A percentile compares a stretch with the other conserved stretches of the same genome.
These are phyloP conservation scores for Fusarium secorum DNA, from an alignment of 2,329 filamentous ascomycete species.

Conservation along the genomic window DNA sequence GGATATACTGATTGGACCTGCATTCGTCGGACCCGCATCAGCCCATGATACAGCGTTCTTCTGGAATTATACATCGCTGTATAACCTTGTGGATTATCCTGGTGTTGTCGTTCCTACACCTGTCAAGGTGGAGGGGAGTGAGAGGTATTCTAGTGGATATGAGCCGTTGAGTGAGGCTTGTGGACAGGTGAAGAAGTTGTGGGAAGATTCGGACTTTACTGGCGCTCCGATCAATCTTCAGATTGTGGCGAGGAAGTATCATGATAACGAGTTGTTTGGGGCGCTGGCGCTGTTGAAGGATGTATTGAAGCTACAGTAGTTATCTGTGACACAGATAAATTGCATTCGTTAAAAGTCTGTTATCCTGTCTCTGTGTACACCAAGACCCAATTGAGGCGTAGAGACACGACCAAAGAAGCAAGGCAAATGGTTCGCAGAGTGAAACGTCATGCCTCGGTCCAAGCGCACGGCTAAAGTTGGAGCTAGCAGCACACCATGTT, in stretches of 20 bases:
- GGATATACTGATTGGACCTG: conserved; percentile 4
- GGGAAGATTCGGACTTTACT: neutral
- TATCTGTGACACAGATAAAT: fast-evolving
- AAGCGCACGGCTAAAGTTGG: neutral
- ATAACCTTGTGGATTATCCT: conserved; percentile 73
- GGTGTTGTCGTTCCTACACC: conserved; percentile 63
- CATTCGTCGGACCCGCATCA: conserved; percentile 1
- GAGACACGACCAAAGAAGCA: too few relatives aligned
- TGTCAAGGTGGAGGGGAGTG: conserved; percentile 1
- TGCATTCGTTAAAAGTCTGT: fast-evolving
- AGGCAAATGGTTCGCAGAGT: too few relatives aligned
- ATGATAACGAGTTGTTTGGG: conserved; percentile 2
- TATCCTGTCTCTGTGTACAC: fast-evolving
- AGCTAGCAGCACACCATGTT: neutral
- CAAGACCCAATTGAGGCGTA: fast-evolving
- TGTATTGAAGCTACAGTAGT: neutral
- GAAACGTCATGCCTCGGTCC: neutral
- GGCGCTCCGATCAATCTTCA: conserved; percentile 1
- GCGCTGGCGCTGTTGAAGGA: neutral
- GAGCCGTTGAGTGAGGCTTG: conserved; percentile 1
- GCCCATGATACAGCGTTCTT: conserved; percentile 47
- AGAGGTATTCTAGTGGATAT: neutral
- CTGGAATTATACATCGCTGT: conserved; percentile 70
- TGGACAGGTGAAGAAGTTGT: neutral
- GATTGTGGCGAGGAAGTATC: neutral